phyloP scores from a whole-genome alignment of 257 asterid genomes.

The Leonotis leonurus region DNA sequence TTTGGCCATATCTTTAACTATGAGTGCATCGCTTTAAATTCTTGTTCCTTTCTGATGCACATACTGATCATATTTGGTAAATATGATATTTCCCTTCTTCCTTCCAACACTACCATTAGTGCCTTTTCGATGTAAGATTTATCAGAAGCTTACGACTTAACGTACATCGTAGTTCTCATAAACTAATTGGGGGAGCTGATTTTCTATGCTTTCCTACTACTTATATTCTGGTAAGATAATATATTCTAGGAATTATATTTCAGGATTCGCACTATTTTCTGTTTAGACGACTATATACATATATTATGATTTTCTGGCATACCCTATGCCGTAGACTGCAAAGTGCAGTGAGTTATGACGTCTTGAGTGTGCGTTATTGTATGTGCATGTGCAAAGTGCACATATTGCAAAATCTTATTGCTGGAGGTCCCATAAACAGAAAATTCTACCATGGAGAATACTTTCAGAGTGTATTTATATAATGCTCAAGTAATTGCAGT shows the following conservation, averaged over 20 bases:
- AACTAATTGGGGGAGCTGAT: no score
- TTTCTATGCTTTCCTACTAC: no score
- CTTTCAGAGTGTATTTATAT: slow-evolving; percentile 2
- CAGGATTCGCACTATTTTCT: not conserved
- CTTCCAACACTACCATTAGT: not conserved
- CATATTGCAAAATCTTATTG: no score
- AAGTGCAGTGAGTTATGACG: not conserved
- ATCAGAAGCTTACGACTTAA: no score
- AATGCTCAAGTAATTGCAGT: not conserved
- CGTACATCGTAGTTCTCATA: no score
- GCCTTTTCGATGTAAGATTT: not conserved
- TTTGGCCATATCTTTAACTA: not conserved
- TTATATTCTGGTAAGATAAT: not conserved
- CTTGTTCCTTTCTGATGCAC: not conserved
- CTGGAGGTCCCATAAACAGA: no score
- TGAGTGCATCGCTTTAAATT: not conserved
- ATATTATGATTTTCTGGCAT: not conserved
- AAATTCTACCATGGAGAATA: no score
- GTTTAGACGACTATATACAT: not conserved
- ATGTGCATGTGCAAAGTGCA: no score
- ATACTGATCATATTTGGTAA: not conserved
- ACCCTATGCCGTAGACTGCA: not conserved
- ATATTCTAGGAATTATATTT: not conserved
- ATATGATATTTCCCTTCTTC: not conserved
- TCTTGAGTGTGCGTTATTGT: not conserved